These are phyloP conservation scores for Aspergillus fumigatus DNA, from an alignment of 2,329 filamentous ascomycete species.

Conservation along the genomic window DNA sequence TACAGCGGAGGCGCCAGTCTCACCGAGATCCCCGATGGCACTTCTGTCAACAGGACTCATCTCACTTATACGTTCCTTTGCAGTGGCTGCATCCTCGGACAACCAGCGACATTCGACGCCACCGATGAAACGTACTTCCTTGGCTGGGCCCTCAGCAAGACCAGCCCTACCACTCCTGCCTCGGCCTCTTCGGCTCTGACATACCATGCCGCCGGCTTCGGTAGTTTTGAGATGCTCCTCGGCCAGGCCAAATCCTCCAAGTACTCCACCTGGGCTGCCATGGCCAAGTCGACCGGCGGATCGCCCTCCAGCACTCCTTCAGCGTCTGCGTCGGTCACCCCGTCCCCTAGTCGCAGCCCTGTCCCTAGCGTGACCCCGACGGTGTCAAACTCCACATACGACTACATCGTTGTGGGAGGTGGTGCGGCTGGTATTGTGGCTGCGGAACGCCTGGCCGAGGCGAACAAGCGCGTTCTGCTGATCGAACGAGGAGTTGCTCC, in stretches of 20 bases:
- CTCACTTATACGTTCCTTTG: conserved; percentile 18
- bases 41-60: conserved; percentile 14
- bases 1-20: conserved; percentile 11
- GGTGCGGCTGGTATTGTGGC: conserved; percentile 18
- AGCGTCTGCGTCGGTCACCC: conserved; percentile 2
- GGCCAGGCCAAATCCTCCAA: conserved; percentile 12
- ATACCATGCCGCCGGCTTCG: conserved; percentile 15
- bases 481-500: conserved; percentile 16
- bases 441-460: conserved; percentile 14
- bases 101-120: conserved; percentile 11
- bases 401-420: conserved; percentile 20
- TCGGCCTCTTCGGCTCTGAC: conserved; percentile 8
- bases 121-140: conserved; percentile 11
- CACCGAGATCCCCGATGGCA: conserved; percentile 12
- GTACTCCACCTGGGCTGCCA: conserved; percentile 15
- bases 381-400: conserved; percentile 14
- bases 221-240: conserved; percentile 13
- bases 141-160: conserved; percentile 14
- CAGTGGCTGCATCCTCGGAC: conserved; percentile 11
- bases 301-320: conserved; percentile 3
- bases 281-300: conserved; percentile 6
- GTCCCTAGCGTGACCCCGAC: conserved; percentile 9
- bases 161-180: conserved; percentile 10
- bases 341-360: conserved; percentile 6
- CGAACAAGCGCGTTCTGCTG: conserved; percentile 17